phyloP scores from a whole-genome alignment of 257 asterid genomes.

The Henckelia pumila region DNA sequence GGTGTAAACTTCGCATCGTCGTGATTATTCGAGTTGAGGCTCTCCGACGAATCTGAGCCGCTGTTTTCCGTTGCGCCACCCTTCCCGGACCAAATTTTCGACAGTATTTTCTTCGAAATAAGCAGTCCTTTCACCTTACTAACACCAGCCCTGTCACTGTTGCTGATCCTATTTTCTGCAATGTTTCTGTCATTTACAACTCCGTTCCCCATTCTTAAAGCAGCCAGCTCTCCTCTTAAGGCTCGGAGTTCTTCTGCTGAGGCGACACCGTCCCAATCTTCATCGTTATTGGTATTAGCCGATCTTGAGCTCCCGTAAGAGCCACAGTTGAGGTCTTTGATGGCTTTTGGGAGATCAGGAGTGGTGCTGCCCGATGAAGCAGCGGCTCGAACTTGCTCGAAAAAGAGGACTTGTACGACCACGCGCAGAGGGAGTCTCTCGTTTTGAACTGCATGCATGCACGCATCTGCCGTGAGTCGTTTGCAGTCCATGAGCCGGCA shows the following conservation, averaged over 20 bases:
- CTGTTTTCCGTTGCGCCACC: conserved; percentile 66
- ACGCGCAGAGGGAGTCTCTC: conserved; percentile 88
- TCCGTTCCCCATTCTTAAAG: conserved; percentile 66
- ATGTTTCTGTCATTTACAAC: conserved; percentile 36
- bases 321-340: conserved; percentile 63
- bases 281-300: conserved; percentile 70
- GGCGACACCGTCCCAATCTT: conserved; percentile 96
- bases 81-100: conserved; percentile 80
- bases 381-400: conserved; percentile 93
- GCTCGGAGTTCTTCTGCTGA: conserved; percentile 86
- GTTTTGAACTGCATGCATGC: conserved; percentile 94
- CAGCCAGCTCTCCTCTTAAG: conserved; percentile 76
- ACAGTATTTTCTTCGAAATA: conserved; percentile 66
- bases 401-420: conserved; percentile 86
- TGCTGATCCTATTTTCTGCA: conserved; percentile 33
- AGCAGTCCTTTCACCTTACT: conserved; percentile 68
- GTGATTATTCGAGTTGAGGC: conserved; percentile 62
- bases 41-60: conserved; percentile 90
- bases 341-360: conserved; percentile 82
- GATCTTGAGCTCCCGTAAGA: conserved; percentile 81
- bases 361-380: conserved; percentile 95
- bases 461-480: conserved; percentile 83
- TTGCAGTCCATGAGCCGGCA: conserved; percentile 91
- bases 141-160: conserved; percentile 54
- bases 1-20: conserved; percentile 75